A percentile compares a stretch with the other conserved stretches of the same genome.
phyloP scores from a whole-genome alignment of 176 grass and related monocot species.

The Cenchrus americanus region DNA sequence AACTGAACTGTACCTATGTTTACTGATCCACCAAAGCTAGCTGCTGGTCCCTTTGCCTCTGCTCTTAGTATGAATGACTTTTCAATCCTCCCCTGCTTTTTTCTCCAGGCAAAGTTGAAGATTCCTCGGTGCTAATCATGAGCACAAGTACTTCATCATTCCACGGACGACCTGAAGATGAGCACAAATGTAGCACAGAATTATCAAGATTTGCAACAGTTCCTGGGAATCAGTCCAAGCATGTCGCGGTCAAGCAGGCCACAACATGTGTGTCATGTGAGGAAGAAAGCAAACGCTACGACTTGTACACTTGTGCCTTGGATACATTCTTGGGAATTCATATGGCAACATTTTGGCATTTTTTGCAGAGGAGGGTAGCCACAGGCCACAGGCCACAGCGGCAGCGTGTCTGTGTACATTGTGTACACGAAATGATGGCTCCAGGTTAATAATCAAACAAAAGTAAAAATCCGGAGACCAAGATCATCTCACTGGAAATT shows the following conservation, averaged over 20 bases:
- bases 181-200: not conserved
- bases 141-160: not conserved
- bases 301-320: not conserved
- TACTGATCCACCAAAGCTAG: not conserved
- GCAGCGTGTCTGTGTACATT: not conserved
- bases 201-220: not conserved
- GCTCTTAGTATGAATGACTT: conserved; percentile 15
- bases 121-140: conserved; percentile 17
- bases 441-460: not conserved
- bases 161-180: not conserved
- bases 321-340: not conserved
- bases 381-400: not conserved
- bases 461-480: too few relatives aligned
- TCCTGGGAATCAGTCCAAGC: not conserved
- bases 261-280: too few relatives aligned
- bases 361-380: not conserved
- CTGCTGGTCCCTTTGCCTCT: not conserved
- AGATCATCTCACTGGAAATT: not conserved
- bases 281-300: not conserved
- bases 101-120: conserved; percentile 12
- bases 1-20: conserved; percentile 16
- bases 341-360: not conserved
- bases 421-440: not conserved
- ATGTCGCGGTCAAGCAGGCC: not conserved
- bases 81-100: conserved; percentile 6